Evolutionary conservation across 352 stramenopile genomes (phyloP).

Genomic region (Phytophthora gonapodyides): DNA sequence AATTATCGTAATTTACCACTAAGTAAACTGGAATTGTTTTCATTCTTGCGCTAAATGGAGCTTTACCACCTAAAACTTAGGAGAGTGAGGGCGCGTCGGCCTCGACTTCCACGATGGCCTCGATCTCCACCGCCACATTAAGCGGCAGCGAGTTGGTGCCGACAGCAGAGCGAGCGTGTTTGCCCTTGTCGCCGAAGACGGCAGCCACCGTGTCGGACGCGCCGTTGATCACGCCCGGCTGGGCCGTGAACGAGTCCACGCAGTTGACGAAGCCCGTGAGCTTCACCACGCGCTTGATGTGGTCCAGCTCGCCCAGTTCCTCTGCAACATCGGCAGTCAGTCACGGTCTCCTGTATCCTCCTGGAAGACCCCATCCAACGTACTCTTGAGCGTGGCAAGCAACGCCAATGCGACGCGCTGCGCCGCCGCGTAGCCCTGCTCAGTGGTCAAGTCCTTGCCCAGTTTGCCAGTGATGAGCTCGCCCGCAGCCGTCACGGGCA

Average conservation of each 20-base stretch:
- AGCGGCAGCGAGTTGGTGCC: slow-evolving; percentile 95
- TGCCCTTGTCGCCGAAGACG: slow-evolving; percentile 87
- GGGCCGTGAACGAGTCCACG: slow-evolving; percentile 86
- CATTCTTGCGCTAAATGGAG: slow-evolving; percentile 2
- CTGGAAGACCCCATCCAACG: slow-evolving; percentile 6
- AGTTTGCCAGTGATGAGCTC: slow-evolving; percentile 89
- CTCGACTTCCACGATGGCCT: slow-evolving; percentile 95
- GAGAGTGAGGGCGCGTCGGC: slow-evolving; percentile 33
- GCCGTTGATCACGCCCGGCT: slow-evolving; percentile 94
- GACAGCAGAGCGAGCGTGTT: slow-evolving; percentile 93
- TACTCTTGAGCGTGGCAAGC: slow-evolving; percentile 89
- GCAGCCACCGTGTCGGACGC: slow-evolving; percentile 91
- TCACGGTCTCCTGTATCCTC: slow-evolving; percentile 2
- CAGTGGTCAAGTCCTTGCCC: slow-evolving; percentile 83
- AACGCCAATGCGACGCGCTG: slow-evolving; percentile 89
- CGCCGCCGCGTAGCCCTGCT: slow-evolving; percentile 91
- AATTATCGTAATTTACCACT: slow-evolving; percentile 7
- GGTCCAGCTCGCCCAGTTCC: slow-evolving; percentile 90
- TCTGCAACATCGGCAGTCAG: slow-evolving; percentile 32
- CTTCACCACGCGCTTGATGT: slow-evolving; percentile 94
- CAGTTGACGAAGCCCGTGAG: slow-evolving; percentile 96
- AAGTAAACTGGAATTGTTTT: slow-evolving; percentile 27
- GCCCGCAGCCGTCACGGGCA: slow-evolving; percentile 67
- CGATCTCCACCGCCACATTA: slow-evolving; percentile 96
- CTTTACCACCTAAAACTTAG: slow-evolving; percentile 12